Conservation (phyloP, 2,329 filamentous ascomycete genomes). For the Colletotrichum orchidophilum region DNA sequence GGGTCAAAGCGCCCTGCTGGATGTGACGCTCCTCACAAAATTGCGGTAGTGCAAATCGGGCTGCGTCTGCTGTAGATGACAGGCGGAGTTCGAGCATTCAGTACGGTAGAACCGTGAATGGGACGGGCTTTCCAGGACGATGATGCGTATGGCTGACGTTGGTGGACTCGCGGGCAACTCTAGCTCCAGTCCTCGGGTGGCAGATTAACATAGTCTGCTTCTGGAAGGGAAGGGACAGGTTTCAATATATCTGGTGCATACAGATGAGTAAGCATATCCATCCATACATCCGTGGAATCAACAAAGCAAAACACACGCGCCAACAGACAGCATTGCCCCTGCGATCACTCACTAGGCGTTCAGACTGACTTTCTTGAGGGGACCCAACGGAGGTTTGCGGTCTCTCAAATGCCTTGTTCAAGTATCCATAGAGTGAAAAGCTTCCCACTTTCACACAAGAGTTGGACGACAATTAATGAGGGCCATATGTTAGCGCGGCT, state of each 20-base stretch:
- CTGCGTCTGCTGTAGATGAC: not conserved
- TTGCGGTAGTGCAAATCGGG: not conserved
- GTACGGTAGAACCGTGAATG: too few species aligned
- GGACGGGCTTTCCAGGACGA: not conserved
- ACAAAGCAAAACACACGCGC: not conserved
- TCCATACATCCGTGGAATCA: not conserved
- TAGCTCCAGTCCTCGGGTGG: not conserved
- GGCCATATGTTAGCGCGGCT: not conserved
- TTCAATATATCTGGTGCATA: not conserved
- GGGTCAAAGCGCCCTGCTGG: conserved; percentile 22
- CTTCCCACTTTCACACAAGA: not conserved
- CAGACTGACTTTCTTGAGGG: not conserved
- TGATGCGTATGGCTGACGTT: not conserved
- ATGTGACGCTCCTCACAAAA: not conserved
- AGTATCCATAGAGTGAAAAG: conserved; percentile 1
- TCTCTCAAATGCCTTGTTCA: not conserved
- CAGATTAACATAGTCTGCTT: not conserved
- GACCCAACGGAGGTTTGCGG: conserved; percentile 9
- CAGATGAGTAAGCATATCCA: not conserved
- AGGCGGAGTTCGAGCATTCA: not conserved
- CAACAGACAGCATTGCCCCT: not conserved
- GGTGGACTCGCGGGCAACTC: not conserved
- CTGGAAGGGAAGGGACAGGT: not conserved
- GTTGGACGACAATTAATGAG: conserved; percentile 1
- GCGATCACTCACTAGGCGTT: not conserved